Evolutionary conservation across 352 stramenopile species (phyloP).

Genomic region (Pythium sp.): DNA sequence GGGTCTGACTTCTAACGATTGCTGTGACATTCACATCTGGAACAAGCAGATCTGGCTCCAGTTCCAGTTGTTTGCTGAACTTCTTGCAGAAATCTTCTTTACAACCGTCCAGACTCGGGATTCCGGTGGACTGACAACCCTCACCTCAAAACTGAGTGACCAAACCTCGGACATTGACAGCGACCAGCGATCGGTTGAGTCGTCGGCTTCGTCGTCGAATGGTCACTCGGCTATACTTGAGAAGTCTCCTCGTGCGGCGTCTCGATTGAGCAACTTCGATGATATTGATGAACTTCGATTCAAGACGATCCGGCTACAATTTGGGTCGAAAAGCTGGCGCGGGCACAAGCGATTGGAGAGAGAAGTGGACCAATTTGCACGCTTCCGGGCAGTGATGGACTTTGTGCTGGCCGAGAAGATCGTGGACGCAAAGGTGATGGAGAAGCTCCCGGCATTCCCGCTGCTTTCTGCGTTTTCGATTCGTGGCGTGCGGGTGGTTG

Average conservation of each 20-base stretch:
- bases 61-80: conserved; percentile 69
- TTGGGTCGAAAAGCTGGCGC: conserved; percentile 62
- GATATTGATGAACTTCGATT: conserved; percentile 61
- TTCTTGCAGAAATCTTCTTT: conserved; percentile 68
- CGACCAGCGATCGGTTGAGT: conserved; percentile 24
- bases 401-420: conserved; percentile 38
- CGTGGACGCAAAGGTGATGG: conserved; percentile 31
- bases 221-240: neutral
- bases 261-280: conserved; percentile 14
- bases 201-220: conserved; percentile 28
- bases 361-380: conserved; percentile 41
- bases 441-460: conserved; percentile 49
- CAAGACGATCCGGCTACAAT: conserved; percentile 58
- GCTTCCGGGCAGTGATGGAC: conserved; percentile 56
- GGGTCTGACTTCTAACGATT: neutral
- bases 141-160: conserved; percentile 20
- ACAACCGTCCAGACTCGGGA: conserved; percentile 43
- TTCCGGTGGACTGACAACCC: neutral
- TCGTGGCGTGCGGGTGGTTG: conserved; percentile 50
- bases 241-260: neutral
- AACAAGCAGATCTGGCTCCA: conserved; percentile 65
- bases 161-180: conserved; percentile 22
- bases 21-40: neutral
- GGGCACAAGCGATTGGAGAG: conserved; percentile 64
- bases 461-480: conserved; percentile 60